Base-by-base conservation (phyloP, 2,329 filamentous ascomycete species). In the Nannizziopsis arthrosporioides region DNA sequence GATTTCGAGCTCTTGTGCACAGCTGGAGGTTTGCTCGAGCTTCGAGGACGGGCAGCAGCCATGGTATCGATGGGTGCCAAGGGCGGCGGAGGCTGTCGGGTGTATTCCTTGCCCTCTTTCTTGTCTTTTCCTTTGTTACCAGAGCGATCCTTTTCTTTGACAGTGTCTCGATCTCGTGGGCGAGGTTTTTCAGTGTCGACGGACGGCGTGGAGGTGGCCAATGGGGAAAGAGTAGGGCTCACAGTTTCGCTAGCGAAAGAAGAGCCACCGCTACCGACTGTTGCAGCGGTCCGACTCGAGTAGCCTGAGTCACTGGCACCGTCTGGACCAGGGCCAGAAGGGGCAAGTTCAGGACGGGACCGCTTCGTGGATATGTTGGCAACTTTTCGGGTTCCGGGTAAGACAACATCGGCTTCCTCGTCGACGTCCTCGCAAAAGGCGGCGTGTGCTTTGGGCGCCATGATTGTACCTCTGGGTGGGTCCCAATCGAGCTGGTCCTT, bases 231-330 rank as follows among this genome's bases (percentile, higher is more conserved):
- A 47, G 53, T 55, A 51, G 61, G 63, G 53, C 58, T 63, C 55
- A 60, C 65, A 57, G 61, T 65, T 59, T 60, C 67, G 57, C 61
- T 65, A 66, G 68, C 68, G 55, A 63, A 68, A 59, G 22, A 27
- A 27, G 73, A 73, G 69, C 74, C 65, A 71, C 71, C 62, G 66
- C 72, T 71, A 59, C 62, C 65, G 63, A 71, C 66, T 53, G 73
- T 72, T 54, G 72, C 70, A 55, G 69, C 70, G 57, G 75, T 76
- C 58, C 72, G 71, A 67, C 75, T 79, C 54, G 75, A 78, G 68
- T 80, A 80, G 57, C 77, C 77, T 55, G 76, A 79, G 64, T 81
- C 77, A 64, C 73, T 77, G 56, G 72, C 70, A 59, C 68, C 66
- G 62, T 77, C 72, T 53, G 55, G 48, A 50, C 54, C 56, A 50